phyloP scores from a whole-genome alignment of 208 protist species.

The Leishmania tarentolae region DNA sequence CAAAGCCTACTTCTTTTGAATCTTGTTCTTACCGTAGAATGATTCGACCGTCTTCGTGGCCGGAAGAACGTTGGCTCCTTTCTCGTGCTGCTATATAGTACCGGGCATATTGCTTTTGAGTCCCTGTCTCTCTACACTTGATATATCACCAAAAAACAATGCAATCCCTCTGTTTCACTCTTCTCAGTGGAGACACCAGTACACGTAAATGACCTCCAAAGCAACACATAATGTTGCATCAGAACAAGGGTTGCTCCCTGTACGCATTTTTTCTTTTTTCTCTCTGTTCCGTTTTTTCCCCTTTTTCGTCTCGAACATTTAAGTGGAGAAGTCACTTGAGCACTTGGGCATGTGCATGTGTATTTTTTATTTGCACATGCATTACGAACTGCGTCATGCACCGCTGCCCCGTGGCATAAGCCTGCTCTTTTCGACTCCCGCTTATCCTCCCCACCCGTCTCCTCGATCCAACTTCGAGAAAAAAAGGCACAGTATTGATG shows the following conservation, averaged over 20 bases:
- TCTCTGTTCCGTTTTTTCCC: background rate
- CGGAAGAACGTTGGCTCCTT: slow-evolving; percentile 1
- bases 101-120: background rate
- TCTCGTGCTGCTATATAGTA: background rate
- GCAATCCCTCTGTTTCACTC: background rate
- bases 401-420: slow-evolving; percentile 1
- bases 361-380: background rate
- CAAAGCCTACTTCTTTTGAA: background rate
- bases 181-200: background rate
- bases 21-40: too few species aligned
- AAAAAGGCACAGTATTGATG: background rate
- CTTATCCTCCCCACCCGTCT: background rate
- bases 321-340: background rate
- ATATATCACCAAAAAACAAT: background rate
- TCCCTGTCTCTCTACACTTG: background rate
- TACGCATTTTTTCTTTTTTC: background rate
- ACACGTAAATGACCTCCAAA: background rate
- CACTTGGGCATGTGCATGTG: background rate
- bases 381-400: background rate
- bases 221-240: background rate
- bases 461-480: background rate
- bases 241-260: background rate
- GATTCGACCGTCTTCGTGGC: background rate
- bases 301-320: background rate
- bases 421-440: slow-evolving; percentile 7